phyloP scores from a whole-genome alignment of 768 basidiomycete genomes.

The Cubamyces sp. region DNA sequence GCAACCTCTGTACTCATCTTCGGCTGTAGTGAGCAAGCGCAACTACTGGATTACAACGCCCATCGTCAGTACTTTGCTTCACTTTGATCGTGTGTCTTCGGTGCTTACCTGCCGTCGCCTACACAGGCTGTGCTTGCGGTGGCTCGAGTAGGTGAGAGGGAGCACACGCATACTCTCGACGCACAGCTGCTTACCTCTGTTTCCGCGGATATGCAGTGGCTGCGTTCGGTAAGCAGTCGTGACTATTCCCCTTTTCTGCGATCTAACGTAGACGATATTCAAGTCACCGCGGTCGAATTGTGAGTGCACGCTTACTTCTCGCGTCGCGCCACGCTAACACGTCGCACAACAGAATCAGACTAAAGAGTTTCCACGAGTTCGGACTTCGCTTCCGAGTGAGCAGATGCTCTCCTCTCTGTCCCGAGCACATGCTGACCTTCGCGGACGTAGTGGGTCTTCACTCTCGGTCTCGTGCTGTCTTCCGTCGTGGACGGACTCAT shows the following conservation, averaged over 20 bases:
- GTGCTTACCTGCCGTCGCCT: not conserved
- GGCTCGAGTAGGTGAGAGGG: slow-evolving; percentile 13
- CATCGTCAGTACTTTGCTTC: slow-evolving; percentile 14
- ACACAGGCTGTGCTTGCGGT: slow-evolving; percentile 13
- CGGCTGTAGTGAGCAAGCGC: slow-evolving; percentile 26
- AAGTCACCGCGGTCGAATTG: slow-evolving; percentile 23
- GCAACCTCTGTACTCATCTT: not conserved
- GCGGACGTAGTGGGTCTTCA: slow-evolving; percentile 34
- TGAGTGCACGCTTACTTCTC: not conserved
- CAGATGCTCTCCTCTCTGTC: not conserved
- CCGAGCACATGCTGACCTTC: no score
- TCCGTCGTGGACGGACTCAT: slow-evolving; percentile 30
- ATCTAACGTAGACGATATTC: not conserved
- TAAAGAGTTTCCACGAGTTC: slow-evolving; percentile 25
- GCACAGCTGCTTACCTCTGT: not conserved
- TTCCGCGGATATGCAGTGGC: not conserved
- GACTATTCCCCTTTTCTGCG: not conserved
- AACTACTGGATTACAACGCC: slow-evolving; percentile 27
- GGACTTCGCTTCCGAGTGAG: slow-evolving; percentile 21
- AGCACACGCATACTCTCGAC: not conserved
- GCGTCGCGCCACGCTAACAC: not conserved
- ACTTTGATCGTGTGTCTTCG: not conserved
- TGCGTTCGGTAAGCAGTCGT: slow-evolving; percentile 17
- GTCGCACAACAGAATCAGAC: slow-evolving; percentile 17
- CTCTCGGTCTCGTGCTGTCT: slow-evolving; percentile 31